Conservation (phyloP, 331 rosid genomes). For the Rosa hybrid region DNA sequence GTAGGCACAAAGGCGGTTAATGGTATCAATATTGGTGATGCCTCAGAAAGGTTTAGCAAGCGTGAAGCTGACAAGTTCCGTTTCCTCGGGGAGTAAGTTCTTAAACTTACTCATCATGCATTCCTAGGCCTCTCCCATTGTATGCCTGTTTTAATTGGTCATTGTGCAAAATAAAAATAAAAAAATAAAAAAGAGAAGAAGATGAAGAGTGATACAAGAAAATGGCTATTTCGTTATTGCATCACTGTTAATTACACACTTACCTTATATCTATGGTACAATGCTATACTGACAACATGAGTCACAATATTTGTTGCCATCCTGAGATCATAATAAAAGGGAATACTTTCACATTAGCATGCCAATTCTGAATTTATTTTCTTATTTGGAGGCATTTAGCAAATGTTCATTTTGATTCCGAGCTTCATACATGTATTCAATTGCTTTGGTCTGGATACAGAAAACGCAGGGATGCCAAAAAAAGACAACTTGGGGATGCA, state of each 20-base stretch:
- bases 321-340: background rate
- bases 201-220: background rate
- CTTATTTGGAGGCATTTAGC: conserved; percentile 19
- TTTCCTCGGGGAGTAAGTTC: conserved; percentile 70
- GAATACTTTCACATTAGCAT: background rate
- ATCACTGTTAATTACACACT: background rate
- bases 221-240: background rate
- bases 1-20: conserved; percentile 49
- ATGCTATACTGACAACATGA: background rate
- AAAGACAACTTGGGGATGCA: conserved; percentile 66
- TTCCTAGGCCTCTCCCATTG: conserved; percentile 6
- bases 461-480: conserved; percentile 64
- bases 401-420: background rate
- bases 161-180: background rate
- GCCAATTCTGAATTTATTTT: background rate
- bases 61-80: conserved; percentile 64
- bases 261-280: background rate
- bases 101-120: background rate
- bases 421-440: conserved; percentile 13
- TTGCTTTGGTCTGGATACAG: conserved; percentile 46
- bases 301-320: background rate
- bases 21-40: conserved; percentile 43
- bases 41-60: conserved; percentile 60
- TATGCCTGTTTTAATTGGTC: background rate
- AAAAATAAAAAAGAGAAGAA: background rate